phyloP scores from a whole-genome alignment of 305 asterid species.

The Euphrasia arctica region DNA sequence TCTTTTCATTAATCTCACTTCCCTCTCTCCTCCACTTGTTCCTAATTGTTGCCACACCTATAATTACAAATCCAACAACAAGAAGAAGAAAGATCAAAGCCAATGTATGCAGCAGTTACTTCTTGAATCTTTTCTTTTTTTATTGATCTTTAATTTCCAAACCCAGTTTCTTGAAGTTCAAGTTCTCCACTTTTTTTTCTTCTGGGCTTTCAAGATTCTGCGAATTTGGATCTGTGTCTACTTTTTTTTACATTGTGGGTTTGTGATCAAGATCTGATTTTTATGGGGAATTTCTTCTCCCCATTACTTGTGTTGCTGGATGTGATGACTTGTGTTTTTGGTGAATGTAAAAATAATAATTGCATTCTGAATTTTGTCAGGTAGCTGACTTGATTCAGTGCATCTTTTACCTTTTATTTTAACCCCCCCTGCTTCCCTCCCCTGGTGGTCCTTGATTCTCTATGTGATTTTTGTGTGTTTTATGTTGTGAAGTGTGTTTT shows the following conservation, averaged over 20 bases:
- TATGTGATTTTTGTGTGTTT: constrained; percentile 30
- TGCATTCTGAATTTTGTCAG: constrained; percentile 26
- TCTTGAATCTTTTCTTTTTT: constrained; percentile 7
- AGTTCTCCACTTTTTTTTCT: neutral
- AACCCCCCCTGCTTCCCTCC: no score
- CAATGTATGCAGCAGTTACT: constrained; percentile 29
- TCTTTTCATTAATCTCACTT: constrained; percentile 9
- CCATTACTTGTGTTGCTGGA: constrained; percentile 12
- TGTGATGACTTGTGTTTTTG: constrained; percentile 2
- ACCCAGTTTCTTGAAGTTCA: constrained; percentile 16
- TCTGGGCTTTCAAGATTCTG: constrained; percentile 21
- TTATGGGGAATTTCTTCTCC: constrained; percentile 10
- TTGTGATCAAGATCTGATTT: constrained; percentile 38
- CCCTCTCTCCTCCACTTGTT: constrained; percentile 39
- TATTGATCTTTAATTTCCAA: constrained; percentile 20
- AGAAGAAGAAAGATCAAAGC: constrained; percentile 28
- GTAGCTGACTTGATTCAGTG: constrained; percentile 43
- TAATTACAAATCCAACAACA: constrained; percentile 24
- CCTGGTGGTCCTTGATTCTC: constrained; percentile 53
- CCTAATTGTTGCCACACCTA: constrained; percentile 26
- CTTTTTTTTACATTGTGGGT: constrained; percentile 16
- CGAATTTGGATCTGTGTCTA: constrained; percentile 34
- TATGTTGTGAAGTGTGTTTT: constrained; percentile 32
- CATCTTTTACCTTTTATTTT: constrained; percentile 27
- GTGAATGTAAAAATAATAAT: constrained; percentile 16